A percentile compares a stretch with the other conserved stretches of the same genome.
These are phyloP conservation scores for Hibiscus trionum DNA, from an alignment of 345 rosid species.

Conservation along the genomic window DNA sequence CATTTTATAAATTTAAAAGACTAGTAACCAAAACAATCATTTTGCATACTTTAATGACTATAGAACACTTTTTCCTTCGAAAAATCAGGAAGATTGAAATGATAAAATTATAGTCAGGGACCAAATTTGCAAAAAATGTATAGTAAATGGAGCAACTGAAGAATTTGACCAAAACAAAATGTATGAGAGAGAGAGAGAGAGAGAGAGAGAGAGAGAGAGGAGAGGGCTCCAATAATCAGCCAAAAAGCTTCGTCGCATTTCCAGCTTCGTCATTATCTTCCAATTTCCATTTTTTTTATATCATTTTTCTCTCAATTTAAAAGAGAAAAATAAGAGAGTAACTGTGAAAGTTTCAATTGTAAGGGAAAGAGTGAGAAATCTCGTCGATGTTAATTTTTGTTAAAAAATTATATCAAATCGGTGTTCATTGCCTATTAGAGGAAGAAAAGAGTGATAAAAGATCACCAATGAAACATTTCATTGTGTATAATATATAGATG, in stretches of 20 bases:
- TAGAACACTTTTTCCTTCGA: too few relatives aligned
- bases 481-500: neutral
- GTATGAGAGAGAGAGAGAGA: neutral
- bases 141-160: neutral
- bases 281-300: constrained; percentile 5
- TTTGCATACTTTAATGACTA: too few relatives aligned
- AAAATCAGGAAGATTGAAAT: neutral
- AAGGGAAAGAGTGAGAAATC: constrained; percentile 9
- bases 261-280: constrained; percentile 25
- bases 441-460: neutral
- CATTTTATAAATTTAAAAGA: too few relatives aligned
- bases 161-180: too few relatives aligned
- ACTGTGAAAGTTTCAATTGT: constrained; percentile 21
- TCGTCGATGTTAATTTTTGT: constrained; percentile 7
- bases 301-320: neutral
- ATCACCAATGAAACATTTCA: neutral
- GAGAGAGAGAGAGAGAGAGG: neutral
- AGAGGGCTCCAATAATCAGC: constrained; percentile 2
- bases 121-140: too few relatives aligned
- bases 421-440: neutral
- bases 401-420: neutral
- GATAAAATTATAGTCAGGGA: too few relatives aligned
- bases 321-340: neutral
- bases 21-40: too few relatives aligned
- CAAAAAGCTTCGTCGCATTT: constrained; percentile 17